Evolutionary conservation across 257 asterid species (phyloP).

Genomic region (Penstemon barbatus): DNA sequence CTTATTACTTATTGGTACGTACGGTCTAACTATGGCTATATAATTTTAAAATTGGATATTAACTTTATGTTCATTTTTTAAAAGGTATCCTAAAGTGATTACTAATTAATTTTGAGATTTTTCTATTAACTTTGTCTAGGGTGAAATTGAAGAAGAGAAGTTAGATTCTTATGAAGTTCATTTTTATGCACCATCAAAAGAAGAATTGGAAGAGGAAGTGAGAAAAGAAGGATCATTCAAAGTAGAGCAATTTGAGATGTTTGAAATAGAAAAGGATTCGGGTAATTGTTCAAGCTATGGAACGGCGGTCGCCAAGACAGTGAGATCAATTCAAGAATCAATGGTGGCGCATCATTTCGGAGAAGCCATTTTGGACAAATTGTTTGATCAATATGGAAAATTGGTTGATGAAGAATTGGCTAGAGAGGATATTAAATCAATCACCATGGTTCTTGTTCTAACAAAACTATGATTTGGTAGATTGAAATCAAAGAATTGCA

Average conservation of each 20-base stretch:
- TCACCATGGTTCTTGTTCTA: slow-evolving; percentile 51
- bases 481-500: no score
- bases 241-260: slow-evolving; percentile 49
- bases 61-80: no score
- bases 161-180: slow-evolving; percentile 71
- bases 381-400: slow-evolving; percentile 60
- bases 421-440: slow-evolving; percentile 47
- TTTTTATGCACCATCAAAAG: slow-evolving; percentile 75
- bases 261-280: slow-evolving; percentile 51
- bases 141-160: slow-evolving; percentile 58
- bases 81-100: no score
- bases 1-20: no score
- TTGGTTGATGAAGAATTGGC: slow-evolving; percentile 66
- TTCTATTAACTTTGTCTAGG: slow-evolving; percentile 37
- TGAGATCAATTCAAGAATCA: slow-evolving; percentile 87
- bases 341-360: slow-evolving; percentile 74
- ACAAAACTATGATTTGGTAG: slow-evolving; percentile 31
- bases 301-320: slow-evolving; percentile 64
- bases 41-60: no score
- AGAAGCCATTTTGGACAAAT: slow-evolving; percentile 45
- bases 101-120: no score
- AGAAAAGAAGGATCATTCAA: slow-evolving; percentile 59
- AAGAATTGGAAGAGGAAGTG: slow-evolving; percentile 64
- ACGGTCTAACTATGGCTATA: no score
- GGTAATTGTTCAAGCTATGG: slow-evolving; percentile 55